Evolutionary conservation across 352 stramenopile genomes (phyloP).

Genomic region (Phytophthora multivora): DNA sequence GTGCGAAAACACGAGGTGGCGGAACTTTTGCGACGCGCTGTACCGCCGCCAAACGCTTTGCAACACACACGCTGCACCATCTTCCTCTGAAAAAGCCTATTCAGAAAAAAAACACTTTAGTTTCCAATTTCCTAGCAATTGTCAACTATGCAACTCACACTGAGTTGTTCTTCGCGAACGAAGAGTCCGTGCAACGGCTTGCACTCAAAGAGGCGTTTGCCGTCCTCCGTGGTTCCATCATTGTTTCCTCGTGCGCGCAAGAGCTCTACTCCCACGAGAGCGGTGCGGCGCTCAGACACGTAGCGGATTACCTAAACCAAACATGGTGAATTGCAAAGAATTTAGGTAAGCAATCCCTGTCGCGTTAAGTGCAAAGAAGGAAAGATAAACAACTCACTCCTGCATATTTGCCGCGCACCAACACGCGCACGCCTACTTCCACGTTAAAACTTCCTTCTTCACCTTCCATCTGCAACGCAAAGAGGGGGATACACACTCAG

Average conservation of each 20-base stretch:
- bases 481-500: background rate
- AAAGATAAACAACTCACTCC: slow-evolving; percentile 45
- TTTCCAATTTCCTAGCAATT: background rate
- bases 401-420: slow-evolving; percentile 82
- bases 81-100: slow-evolving; percentile 79
- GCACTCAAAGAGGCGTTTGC: slow-evolving; percentile 82
- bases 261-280: slow-evolving; percentile 87
- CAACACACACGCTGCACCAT: slow-evolving; percentile 74
- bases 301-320: slow-evolving; percentile 66
- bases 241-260: slow-evolving; percentile 75
- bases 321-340: slow-evolving; percentile 6
- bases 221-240: slow-evolving; percentile 71
- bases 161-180: slow-evolving; percentile 79
- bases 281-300: slow-evolving; percentile 52
- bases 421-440: slow-evolving; percentile 52
- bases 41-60: slow-evolving; percentile 79
- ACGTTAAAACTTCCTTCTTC: slow-evolving; percentile 20
- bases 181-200: slow-evolving; percentile 84
- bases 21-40: slow-evolving; percentile 82
- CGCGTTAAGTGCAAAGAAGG: slow-evolving; percentile 18
- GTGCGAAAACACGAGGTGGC: slow-evolving; percentile 75
- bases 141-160: slow-evolving; percentile 34
- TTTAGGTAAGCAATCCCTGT: slow-evolving; percentile 11
- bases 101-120: background rate
- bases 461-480: slow-evolving; percentile 15